These are phyloP conservation scores for Podaxis mareebaensis DNA, from an alignment of 768 basidiomycete species.

Conservation along the genomic window DNA sequence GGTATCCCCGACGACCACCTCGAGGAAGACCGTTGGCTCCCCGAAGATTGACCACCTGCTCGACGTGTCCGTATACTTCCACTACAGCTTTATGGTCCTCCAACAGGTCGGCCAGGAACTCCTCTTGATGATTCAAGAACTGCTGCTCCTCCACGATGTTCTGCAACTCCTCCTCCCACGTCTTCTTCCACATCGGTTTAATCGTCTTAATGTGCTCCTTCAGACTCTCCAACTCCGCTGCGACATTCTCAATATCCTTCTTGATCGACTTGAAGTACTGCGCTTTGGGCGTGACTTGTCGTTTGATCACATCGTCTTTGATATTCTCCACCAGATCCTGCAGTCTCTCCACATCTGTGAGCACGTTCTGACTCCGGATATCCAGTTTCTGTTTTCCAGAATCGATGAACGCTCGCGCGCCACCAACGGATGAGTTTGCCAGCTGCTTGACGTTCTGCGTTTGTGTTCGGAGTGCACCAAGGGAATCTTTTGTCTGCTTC, in stretches of 20 bases:
- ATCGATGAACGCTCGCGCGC: slow-evolving; percentile 85
- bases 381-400: slow-evolving; percentile 94
- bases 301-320: slow-evolving; percentile 88
- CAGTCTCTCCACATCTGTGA: slow-evolving; percentile 92
- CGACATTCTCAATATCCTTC: slow-evolving; percentile 67
- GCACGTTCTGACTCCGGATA: slow-evolving; percentile 79
- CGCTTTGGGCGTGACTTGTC: slow-evolving; percentile 82
- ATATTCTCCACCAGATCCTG: slow-evolving; percentile 88
- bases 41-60: slow-evolving; percentile 80
- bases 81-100: slow-evolving; percentile 91
- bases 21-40: slow-evolving; percentile 37
- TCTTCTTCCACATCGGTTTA: slow-evolving; percentile 98
- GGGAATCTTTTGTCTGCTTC: slow-evolving; percentile 85
- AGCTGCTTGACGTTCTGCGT: slow-evolving; percentile 88
- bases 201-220: slow-evolving; percentile 85
- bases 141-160: slow-evolving; percentile 98
- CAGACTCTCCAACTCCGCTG: slow-evolving; percentile 72
- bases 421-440: slow-evolving; percentile 78
- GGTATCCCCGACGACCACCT: slow-evolving; percentile 47
- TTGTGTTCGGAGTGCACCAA: slow-evolving; percentile 76
- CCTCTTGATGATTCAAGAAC: slow-evolving; percentile 90
- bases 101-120: slow-evolving; percentile 82
- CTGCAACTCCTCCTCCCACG: slow-evolving; percentile 95
- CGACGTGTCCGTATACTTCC: slow-evolving; percentile 88
- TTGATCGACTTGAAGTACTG: slow-evolving; percentile 68